Conservation (phyloP, 2,329 filamentous ascomycete species). For the Cladophialophora psammophila region DNA sequence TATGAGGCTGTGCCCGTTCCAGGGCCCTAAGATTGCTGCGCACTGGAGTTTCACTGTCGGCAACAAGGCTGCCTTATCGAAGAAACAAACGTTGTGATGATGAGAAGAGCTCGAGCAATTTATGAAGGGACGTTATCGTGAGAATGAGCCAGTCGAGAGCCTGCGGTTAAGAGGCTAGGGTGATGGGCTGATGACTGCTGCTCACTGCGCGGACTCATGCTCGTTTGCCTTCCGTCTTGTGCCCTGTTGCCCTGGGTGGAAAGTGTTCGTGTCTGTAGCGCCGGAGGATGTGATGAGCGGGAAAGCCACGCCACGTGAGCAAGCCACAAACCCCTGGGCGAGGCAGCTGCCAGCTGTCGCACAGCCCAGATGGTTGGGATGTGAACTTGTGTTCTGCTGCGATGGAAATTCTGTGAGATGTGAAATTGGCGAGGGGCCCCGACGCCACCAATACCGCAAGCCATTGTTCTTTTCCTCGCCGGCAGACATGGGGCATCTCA, state of each 20-base stretch:
- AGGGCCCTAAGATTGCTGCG: not conserved
- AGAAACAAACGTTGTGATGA: not conserved
- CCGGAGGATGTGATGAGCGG: constrained; percentile 2
- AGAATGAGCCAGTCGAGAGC: not conserved
- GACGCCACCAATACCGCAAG: not conserved
- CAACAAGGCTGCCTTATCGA: not conserved
- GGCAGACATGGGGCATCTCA: not conserved
- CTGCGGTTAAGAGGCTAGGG: not conserved
- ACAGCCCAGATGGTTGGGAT: not conserved
- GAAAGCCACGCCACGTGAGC: not conserved
- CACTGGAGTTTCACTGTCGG: not conserved
- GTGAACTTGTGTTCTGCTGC: not conserved
- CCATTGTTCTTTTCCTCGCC: not conserved
- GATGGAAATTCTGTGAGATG: not conserved
- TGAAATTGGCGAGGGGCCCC: not conserved
- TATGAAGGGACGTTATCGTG: not conserved
- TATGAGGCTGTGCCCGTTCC: not conserved
- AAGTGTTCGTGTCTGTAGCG: not conserved
- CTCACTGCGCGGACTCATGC: not conserved
- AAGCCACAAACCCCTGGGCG: not conserved
- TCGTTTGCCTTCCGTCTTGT: not conserved
- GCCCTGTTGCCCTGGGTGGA: not conserved
- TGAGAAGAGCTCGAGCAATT: not conserved
- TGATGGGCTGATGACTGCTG: not conserved
- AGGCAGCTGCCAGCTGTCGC: not conserved